Evolutionary conservation across 192 early-diverging fungal genomes (phyloP).

Genomic region (Coemansia guatemalensis): DNA sequence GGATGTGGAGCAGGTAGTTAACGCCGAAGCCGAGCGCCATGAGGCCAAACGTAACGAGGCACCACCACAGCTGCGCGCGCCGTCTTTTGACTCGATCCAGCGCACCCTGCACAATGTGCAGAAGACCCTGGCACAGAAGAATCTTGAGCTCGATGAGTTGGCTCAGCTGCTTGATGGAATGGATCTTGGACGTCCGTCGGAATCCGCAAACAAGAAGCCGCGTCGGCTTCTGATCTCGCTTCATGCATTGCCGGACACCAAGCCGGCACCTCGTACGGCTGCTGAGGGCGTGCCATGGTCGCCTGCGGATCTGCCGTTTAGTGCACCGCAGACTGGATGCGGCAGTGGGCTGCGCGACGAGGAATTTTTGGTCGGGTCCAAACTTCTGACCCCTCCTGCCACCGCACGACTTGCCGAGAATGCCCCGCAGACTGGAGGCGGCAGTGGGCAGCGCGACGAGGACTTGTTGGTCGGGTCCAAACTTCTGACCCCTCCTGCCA

Average conservation of each 20-base stretch:
- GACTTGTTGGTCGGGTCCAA: conserved; percentile 18
- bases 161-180: conserved; percentile 24
- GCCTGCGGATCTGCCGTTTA: conserved; percentile 20
- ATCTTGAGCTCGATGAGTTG: conserved; percentile 50
- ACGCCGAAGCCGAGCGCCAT: conserved; percentile 16
- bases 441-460: conserved; percentile 33
- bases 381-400: not conserved
- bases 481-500: not conserved
- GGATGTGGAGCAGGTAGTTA: conserved; percentile 32
- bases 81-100: conserved; percentile 49
- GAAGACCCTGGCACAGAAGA: conserved; percentile 41
- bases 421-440: conserved; percentile 8
- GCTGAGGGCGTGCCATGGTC: conserved; percentile 46
- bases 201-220: not conserved
- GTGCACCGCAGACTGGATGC: conserved; percentile 14
- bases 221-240: not conserved
- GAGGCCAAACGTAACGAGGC: conserved; percentile 15
- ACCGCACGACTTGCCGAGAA: not conserved
- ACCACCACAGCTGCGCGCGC: conserved; percentile 23
- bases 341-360: conserved; percentile 36
- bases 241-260: not conserved
- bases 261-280: conserved; percentile 20
- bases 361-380: conserved; percentile 18
- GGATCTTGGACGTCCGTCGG: conserved; percentile 1
- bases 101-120: conserved; percentile 50